Evolutionary conservation across 108 stramenopile genomes (phyloP).

Genomic region (Stephanodiscus triporus): DNA sequence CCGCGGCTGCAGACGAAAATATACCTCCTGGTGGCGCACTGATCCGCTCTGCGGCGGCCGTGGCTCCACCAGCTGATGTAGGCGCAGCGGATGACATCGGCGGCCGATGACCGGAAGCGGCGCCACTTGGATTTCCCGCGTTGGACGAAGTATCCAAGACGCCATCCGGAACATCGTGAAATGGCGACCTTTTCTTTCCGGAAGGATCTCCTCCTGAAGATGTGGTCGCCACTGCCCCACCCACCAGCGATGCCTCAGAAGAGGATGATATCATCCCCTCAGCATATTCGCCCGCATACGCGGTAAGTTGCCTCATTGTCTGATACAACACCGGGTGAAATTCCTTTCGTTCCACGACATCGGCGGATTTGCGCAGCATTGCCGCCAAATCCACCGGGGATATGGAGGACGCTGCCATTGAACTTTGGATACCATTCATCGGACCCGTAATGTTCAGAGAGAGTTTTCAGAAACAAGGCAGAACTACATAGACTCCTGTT

Average conservation of each 20-base stretch:
- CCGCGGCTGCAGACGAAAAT: constrained; percentile 29
- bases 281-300: constrained; percentile 51
- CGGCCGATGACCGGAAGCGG: neutral
- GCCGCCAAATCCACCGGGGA: constrained; percentile 41
- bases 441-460: neutral
- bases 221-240: constrained; percentile 6
- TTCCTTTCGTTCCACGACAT: constrained; percentile 63
- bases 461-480: too few species aligned
- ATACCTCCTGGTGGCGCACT: constrained; percentile 24
- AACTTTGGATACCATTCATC: constrained; percentile 7
- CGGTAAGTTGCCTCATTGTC: constrained; percentile 47
- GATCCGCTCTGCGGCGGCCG: constrained; percentile 25
- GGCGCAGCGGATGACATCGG: neutral
- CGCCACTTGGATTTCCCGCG: neutral
- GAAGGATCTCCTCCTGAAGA: constrained; percentile 8
- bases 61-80: constrained; percentile 1
- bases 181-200: constrained; percentile 20
- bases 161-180: constrained; percentile 44
- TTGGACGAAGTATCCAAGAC: constrained; percentile 21
- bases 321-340: constrained; percentile 67
- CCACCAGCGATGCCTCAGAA: neutral
- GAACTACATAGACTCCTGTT: too few species aligned
- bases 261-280: constrained; percentile 9
- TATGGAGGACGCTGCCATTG: neutral
- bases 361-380: constrained; percentile 72